Percentiles rank a stretch among this genome's conserved stretches.
Conservation (phyloP, 2,329 filamentous ascomycete species). For the Zarea fungicola region DNA sequence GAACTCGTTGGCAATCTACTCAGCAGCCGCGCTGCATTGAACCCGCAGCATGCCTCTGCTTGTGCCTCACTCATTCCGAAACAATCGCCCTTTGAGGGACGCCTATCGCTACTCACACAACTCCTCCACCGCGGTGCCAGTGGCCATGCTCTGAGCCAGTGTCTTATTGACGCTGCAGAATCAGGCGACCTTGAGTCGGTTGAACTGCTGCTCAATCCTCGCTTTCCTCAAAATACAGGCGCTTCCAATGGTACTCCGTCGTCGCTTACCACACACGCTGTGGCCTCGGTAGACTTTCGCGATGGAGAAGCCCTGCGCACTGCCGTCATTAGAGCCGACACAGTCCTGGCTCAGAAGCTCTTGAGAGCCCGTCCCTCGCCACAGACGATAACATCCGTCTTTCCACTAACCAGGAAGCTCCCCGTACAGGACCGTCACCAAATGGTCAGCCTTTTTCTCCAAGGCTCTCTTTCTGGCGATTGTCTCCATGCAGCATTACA, state of each 20-base stretch:
- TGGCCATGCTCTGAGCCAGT: constrained; percentile 42
- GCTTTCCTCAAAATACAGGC: constrained; percentile 31
- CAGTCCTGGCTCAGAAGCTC: constrained; percentile 40
- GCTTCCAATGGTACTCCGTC: constrained; percentile 22
- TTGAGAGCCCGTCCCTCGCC: constrained; percentile 41
- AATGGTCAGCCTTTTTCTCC: constrained; percentile 46
- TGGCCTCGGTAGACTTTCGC: constrained; percentile 48
- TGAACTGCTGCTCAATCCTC: constrained; percentile 44
- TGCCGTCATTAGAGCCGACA: constrained; percentile 42
- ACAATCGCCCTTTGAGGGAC: constrained; percentile 39
- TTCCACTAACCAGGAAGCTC: constrained; percentile 42
- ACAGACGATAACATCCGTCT: constrained; percentile 43
- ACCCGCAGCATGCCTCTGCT: constrained; percentile 41
- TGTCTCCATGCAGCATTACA: constrained; percentile 46
- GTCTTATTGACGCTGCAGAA: constrained; percentile 45
- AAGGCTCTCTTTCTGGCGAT: constrained; percentile 41
- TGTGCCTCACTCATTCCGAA: constrained; percentile 46
- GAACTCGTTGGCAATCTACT: constrained; percentile 45
- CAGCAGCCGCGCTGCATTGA: constrained; percentile 37
- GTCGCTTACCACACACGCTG: constrained; percentile 36
- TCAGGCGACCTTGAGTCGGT: constrained; percentile 42
- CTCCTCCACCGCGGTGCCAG: constrained; percentile 47
- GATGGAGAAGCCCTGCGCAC: constrained; percentile 46
- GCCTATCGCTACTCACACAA: constrained; percentile 38
- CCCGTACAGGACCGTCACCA: constrained; percentile 38